Base-by-base conservation (phyloP, 2,329 filamentous ascomycete species). In the Colletotrichum nymphaeae region DNA sequence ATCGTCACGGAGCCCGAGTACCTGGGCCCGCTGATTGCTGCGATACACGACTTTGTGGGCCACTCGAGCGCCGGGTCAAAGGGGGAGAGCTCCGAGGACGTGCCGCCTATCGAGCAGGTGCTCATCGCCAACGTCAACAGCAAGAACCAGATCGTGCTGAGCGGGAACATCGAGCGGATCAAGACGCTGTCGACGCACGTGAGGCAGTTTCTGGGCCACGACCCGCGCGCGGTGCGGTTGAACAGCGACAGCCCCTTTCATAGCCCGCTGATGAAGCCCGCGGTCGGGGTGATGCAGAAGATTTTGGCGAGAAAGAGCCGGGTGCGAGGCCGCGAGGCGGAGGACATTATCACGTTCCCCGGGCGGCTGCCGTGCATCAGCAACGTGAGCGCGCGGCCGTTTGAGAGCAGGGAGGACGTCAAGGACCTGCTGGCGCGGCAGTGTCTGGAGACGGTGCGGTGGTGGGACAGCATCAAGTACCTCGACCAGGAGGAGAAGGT, bases 91-190 rank as follows among this genome's bases (percentile, higher is more conserved):
- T 89, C 88, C 73, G 87, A 91, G 76, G 89, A 93, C 76, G 84
- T 92, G 35, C 93, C 94, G 22, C 91, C 94, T 4, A 95, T 97
- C 67, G 90, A 97, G 79, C 94, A 97, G 82, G 95, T 98, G 63
- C 87, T 93, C 76, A 95, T 98, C 77, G 96, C 95, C 73, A 98
- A 98, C 83, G 92, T 97, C 84, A 98, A 98, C 85, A 94, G 93
- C 81, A 97, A 95, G 85, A 98, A 98, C 81, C 96, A 98, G 84
- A 97, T 98, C 78, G 96, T 98, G 64, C 87, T 98, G 65, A 97
- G 94, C 80, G 96, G 96, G 46, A 96, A 92, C 82, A 92, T 98
- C 66, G 92, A 93, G 78, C 89, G 92, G 77, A 98, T 98, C 81
- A 92, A 91, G 78, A 93, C 92, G 69, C 90, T 98, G 22, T 86